Conservation (phyloP, 768 basidiomycete genomes). For the Cystobasidium tubakii region DNA sequence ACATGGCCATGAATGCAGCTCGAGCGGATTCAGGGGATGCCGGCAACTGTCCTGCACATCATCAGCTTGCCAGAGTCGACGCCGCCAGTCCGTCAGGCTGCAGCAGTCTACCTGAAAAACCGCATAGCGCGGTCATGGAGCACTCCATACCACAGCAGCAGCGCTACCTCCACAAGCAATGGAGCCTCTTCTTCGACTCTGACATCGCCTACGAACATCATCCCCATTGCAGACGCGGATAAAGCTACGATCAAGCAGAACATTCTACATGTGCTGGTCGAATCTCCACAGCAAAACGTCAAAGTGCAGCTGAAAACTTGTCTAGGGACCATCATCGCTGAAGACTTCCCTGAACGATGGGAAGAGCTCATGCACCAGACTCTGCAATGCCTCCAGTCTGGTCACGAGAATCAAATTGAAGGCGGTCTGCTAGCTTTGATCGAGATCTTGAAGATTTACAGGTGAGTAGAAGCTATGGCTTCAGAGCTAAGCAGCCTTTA, state of each 20-base stretch:
- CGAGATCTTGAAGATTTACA: conserved; percentile 71
- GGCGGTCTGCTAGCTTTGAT: conserved; percentile 73
- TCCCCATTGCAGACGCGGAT: conserved; percentile 62
- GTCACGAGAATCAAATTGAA: conserved; percentile 65
- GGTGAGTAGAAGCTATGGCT: conserved; percentile 52
- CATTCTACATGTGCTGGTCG: conserved; percentile 65
- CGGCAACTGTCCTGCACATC: conserved; percentile 77
- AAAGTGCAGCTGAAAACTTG: conserved; percentile 69
- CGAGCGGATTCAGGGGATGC: conserved; percentile 71
- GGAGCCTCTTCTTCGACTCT: background rate
- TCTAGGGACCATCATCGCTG: conserved; percentile 65
- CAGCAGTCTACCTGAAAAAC: conserved; percentile 84
- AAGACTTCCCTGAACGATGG: conserved; percentile 77
- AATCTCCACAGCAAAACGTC: conserved; percentile 60
- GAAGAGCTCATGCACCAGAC: conserved; percentile 63
- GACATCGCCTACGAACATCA: conserved; percentile 18
- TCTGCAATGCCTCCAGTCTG: conserved; percentile 57
- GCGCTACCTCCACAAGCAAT: conserved; percentile 38
- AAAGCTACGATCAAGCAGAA: conserved; percentile 64
- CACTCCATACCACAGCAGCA: conserved; percentile 47
- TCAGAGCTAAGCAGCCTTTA: too few relatives aligned
- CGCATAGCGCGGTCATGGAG: conserved; percentile 62
- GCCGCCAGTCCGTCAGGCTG: conserved; percentile 78
- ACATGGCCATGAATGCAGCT: conserved; percentile 54
- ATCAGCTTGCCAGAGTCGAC: conserved; percentile 70